Evolutionary conservation across 208 protist species (phyloP).

Genomic region (Trypanosoma cruzi): DNA sequence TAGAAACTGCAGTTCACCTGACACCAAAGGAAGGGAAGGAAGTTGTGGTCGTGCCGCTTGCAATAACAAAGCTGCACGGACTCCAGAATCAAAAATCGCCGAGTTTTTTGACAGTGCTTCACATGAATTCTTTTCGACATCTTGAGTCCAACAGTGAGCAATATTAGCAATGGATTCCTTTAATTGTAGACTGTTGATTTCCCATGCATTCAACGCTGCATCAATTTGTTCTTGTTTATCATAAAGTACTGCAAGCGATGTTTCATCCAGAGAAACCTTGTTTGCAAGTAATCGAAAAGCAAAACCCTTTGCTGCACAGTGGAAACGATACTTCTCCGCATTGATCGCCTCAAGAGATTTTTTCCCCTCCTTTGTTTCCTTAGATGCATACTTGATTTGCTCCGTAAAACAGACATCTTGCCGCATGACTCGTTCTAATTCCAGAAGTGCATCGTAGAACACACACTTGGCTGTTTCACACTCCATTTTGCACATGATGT

Average conservation of each 20-base stretch:
- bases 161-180: conserved; percentile 70
- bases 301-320: conserved; percentile 68
- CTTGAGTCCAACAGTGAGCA: conserved; percentile 51
- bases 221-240: conserved; percentile 69
- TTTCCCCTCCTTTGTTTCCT: conserved; percentile 70
- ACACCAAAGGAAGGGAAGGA: conserved; percentile 47
- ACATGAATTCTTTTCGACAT: conserved; percentile 51
- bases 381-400: conserved; percentile 75
- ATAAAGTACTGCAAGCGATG: conserved; percentile 37
- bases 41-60: conserved; percentile 40
- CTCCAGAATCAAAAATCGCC: conserved; percentile 43
- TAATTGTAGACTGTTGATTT: conserved; percentile 44
- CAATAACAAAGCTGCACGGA: conserved; percentile 35
- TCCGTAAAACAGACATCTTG: conserved; percentile 67
- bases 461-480: conserved; percentile 52
- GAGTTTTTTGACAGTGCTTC: conserved; percentile 36
- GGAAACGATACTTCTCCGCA: conserved; percentile 66
- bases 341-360: conserved; percentile 58
- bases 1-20: conserved; percentile 62
- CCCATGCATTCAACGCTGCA: conserved; percentile 56
- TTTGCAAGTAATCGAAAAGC: conserved; percentile 63
- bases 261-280: conserved; percentile 42
- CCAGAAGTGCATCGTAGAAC: conserved; percentile 66
- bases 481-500: conserved; percentile 57
- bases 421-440: conserved; percentile 63